Evolutionary conservation across 2,329 filamentous ascomycete species (phyloP).

Genomic region (Trichoderma pleuroti): DNA sequence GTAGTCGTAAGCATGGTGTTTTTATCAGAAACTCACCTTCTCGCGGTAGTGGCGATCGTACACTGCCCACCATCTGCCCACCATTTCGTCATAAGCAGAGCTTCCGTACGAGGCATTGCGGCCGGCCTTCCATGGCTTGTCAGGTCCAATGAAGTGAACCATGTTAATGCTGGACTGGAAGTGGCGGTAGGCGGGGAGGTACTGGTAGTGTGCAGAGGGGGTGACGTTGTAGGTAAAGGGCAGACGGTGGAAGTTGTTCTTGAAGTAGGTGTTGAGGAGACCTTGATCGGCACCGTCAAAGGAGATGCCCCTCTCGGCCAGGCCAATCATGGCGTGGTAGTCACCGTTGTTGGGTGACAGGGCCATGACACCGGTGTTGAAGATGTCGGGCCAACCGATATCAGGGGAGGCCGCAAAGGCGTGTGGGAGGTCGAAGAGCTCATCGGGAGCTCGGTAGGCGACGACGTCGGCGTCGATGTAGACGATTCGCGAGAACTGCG

Average conservation of each 20-base stretch:
- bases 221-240: conserved; percentile 98
- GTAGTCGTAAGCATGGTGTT: neutral
- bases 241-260: conserved; percentile 76
- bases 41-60: conserved; percentile 80
- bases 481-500: conserved; percentile 85
- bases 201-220: conserved; percentile 94
- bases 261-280: conserved; percentile 90
- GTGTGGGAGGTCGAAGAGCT: conserved; percentile 70
- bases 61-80: conserved; percentile 88
- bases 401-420: conserved; percentile 76
- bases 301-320: conserved; percentile 82
- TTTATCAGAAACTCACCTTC: conserved; percentile 39
- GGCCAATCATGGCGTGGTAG: conserved; percentile 77
- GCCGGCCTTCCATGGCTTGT: conserved; percentile 82
- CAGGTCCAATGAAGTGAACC: conserved; percentile 88
- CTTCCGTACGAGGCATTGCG: conserved; percentile 51
- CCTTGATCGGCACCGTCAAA: conserved; percentile 98
- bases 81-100: conserved; percentile 75
- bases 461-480: conserved; percentile 94
- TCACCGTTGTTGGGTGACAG: conserved; percentile 81
- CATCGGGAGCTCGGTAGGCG: conserved; percentile 84
- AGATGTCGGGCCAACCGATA: conserved; percentile 96
- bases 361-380: conserved; percentile 98
- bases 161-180: conserved; percentile 86
- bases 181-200: conserved; percentile 89